A percentile compares a stretch with the other conserved stretches of the same genome.
These are phyloP conservation scores for Eimeria brunetti DNA, from an alignment of 169 alveolate species.

Conservation along the genomic window DNA sequence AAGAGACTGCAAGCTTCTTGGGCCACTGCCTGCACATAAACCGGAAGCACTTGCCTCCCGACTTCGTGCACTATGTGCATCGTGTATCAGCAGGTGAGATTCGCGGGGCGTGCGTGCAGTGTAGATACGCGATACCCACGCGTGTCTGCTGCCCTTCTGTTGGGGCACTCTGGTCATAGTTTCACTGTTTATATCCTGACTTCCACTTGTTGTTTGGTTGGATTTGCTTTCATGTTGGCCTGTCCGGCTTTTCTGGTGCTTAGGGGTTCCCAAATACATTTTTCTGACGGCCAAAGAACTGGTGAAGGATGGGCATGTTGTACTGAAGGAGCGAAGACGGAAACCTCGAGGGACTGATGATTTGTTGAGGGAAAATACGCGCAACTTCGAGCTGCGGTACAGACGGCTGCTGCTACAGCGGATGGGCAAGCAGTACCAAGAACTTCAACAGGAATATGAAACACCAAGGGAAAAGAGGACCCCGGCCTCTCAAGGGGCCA, in stretches of 20 bases:
- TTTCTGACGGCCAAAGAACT: constrained; percentile 75
- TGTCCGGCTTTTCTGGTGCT: background rate
- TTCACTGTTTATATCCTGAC: no score
- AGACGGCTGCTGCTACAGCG: constrained; percentile 61
- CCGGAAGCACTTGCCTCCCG: constrained; percentile 80
- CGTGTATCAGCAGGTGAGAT: constrained; percentile 81
- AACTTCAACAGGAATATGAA: constrained; percentile 63
- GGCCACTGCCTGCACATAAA: constrained; percentile 81
- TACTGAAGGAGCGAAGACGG: constrained; percentile 55
- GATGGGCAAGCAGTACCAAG: constrained; percentile 63
- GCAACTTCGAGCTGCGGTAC: constrained; percentile 59
- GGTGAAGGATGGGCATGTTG: constrained; percentile 74
- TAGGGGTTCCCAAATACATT: constrained; percentile 80
- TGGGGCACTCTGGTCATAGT: background rate
- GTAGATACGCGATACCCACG: background rate
- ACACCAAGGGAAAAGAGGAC: constrained; percentile 19
- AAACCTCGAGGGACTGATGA: constrained; percentile 11
- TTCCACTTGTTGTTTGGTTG: background rate
- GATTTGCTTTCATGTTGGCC: background rate
- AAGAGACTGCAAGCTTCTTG: constrained; percentile 85
- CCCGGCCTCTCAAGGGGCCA: background rate
- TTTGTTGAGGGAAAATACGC: constrained; percentile 52
- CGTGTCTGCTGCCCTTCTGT: background rate
- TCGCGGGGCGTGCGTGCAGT: background rate
- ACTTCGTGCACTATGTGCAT: constrained; percentile 85